A percentile compares a stretch with the other conserved stretches of the same genome.
phyloP scores from a whole-genome alignment of 257 asterid genomes.

The Solanum dulcamara region DNA sequence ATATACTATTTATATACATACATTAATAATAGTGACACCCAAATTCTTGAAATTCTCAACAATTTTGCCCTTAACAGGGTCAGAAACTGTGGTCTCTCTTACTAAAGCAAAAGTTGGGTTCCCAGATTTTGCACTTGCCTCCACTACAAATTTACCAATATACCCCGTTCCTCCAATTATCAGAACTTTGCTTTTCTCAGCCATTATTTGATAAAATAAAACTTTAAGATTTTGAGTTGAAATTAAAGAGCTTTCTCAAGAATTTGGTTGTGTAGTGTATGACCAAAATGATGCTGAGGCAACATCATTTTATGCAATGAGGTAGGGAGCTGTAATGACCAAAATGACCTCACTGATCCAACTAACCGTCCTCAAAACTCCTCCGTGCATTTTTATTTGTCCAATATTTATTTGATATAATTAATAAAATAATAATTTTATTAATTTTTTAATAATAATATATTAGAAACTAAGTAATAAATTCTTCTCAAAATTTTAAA shows the following conservation, averaged over 20 bases:
- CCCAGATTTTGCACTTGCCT: slow-evolving; percentile 58
- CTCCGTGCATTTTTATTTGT: not conserved
- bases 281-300: not conserved
- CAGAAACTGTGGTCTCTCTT: slow-evolving; percentile 39
- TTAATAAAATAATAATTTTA: too few relatives aligned
- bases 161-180: slow-evolving; percentile 86
- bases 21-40: slow-evolving; percentile 50
- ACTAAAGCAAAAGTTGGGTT: slow-evolving; percentile 67
- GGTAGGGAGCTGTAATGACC: not conserved
- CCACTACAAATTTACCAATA: slow-evolving; percentile 61
- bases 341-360: not conserved
- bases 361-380: not conserved
- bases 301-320: not conserved
- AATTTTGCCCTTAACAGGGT: slow-evolving; percentile 57
- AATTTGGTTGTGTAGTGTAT: not conserved
- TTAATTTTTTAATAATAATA: too few relatives aligned
- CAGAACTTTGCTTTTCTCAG: slow-evolving; percentile 65
- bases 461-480: too few relatives aligned
- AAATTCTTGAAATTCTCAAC: slow-evolving; percentile 45
- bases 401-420: too few relatives aligned
- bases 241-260: not conserved
- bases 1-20: slow-evolving; percentile 2
- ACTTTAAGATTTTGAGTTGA: not conserved
- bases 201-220: slow-evolving; percentile 35
- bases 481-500: too few relatives aligned